Evolutionary conservation across 371 early-diverging fungal species (phyloP).

Genomic region (Parasitella parasitica): DNA sequence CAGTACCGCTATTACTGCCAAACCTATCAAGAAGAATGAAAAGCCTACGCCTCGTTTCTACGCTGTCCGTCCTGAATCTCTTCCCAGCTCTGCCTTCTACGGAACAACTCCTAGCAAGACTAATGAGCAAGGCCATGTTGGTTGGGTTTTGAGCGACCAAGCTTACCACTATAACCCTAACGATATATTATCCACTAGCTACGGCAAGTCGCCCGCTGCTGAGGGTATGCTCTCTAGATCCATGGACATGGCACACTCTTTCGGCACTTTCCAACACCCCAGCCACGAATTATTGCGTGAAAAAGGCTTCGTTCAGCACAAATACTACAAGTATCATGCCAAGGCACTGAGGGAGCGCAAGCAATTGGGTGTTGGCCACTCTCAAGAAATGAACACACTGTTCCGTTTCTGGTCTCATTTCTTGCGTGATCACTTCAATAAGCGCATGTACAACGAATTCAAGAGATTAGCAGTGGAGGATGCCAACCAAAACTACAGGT

Average conservation of each 20-base stretch:
- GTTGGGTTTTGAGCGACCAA: slow-evolving; percentile 78
- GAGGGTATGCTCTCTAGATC: slow-evolving; percentile 33
- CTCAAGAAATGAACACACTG: slow-evolving; percentile 97
- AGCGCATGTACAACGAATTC: slow-evolving; percentile 92
- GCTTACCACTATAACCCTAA: slow-evolving; percentile 53
- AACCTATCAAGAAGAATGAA: slow-evolving; percentile 37
- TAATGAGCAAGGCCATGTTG: slow-evolving; percentile 80
- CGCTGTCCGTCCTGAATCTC: slow-evolving; percentile 59
- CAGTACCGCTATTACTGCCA: slow-evolving; percentile 23
- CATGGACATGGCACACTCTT: slow-evolving; percentile 67
- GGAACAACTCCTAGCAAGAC: slow-evolving; percentile 46
- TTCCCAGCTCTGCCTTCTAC: slow-evolving; percentile 51
- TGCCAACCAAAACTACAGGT: slow-evolving; percentile 83
- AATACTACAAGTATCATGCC: slow-evolving; percentile 92
- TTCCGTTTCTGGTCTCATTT: slow-evolving; percentile 99
- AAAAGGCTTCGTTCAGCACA: slow-evolving; percentile 95
- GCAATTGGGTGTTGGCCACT: slow-evolving; percentile 85
- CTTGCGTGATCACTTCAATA: slow-evolving; percentile 92
- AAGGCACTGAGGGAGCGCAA: slow-evolving; percentile 95
- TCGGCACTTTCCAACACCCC: slow-evolving; percentile 90
- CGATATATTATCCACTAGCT: slow-evolving; percentile 43
- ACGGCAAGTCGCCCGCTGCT: slow-evolving; percentile 41
- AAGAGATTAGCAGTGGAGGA: slow-evolving; percentile 91
- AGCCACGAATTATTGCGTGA: slow-evolving; percentile 91
- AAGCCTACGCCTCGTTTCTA: slow-evolving; percentile 64